These are phyloP conservation scores for Sporodiniella umbellata DNA, from an alignment of 371 early-diverging fungal genomes.

Conservation along the genomic window DNA sequence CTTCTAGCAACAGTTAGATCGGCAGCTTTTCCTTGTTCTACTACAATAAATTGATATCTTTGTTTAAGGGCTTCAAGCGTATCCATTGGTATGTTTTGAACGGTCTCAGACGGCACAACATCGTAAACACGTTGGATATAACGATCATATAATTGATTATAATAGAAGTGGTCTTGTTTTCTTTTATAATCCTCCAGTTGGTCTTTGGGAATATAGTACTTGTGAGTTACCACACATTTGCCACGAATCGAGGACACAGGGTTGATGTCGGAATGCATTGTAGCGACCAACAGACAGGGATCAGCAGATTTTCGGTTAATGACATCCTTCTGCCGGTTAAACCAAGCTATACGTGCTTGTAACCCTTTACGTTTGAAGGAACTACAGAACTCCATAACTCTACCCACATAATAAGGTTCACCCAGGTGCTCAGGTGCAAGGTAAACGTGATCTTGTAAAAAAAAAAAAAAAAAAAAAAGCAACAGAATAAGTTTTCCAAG, in stretches of 20 bases:
- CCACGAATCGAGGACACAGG: slow-evolving; percentile 81
- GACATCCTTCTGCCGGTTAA: slow-evolving; percentile 79
- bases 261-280: slow-evolving; percentile 86
- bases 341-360: slow-evolving; percentile 76
- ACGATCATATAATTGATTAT: slow-evolving; percentile 82
- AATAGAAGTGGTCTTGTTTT: slow-evolving; percentile 75
- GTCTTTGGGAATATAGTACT: slow-evolving; percentile 55
- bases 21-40: slow-evolving; percentile 75
- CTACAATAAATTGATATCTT: slow-evolving; percentile 77
- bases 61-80: slow-evolving; percentile 62
- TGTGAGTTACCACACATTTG: slow-evolving; percentile 74
- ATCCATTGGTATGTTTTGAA: slow-evolving; percentile 77
- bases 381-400: slow-evolving; percentile 79
- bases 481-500: no score
- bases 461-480: no score
- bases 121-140: slow-evolving; percentile 87
- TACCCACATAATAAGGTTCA: slow-evolving; percentile 78
- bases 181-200: slow-evolving; percentile 57
- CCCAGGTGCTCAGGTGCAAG: slow-evolving; percentile 71
- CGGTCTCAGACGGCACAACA: slow-evolving; percentile 72
- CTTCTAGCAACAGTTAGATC: slow-evolving; percentile 71
- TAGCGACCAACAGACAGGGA: slow-evolving; percentile 74
- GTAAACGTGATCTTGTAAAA: slow-evolving; percentile 71
- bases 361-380: slow-evolving; percentile 43
- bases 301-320: slow-evolving; percentile 68